These are phyloP conservation scores for Penicillium digitatum DNA, from an alignment of 2,329 filamentous ascomycete genomes.

Conservation along the genomic window DNA sequence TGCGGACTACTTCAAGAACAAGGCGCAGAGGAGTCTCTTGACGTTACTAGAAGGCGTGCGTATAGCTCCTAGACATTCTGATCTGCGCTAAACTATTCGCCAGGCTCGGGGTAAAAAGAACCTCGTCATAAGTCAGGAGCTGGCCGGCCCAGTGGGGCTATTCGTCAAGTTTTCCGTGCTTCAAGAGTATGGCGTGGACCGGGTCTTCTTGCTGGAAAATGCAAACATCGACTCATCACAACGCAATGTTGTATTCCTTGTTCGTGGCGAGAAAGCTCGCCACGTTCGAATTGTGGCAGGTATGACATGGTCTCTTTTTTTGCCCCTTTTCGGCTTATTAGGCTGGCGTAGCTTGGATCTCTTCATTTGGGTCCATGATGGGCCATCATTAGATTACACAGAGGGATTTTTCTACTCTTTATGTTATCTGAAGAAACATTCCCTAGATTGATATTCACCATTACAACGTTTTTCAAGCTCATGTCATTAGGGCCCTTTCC, in stretches of 20 bases:
- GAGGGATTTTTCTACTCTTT: constrained; percentile 50
- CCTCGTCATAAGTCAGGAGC: constrained; percentile 81
- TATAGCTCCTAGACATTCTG: constrained; percentile 37
- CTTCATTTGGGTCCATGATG: constrained; percentile 19
- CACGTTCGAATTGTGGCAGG: constrained; percentile 84
- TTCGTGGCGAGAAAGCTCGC: constrained; percentile 80
- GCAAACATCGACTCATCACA: constrained; percentile 91
- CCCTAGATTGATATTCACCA: constrained; percentile 45
- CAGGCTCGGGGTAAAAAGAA: constrained; percentile 99
- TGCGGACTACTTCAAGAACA: constrained; percentile 47
- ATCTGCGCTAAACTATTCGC: constrained; percentile 21
- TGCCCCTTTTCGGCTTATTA: constrained; percentile 8
- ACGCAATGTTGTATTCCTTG: constrained; percentile 90
- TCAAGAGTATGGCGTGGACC: constrained; percentile 96
- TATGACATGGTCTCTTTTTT: constrained; percentile 48
- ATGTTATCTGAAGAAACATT: constrained; percentile 53
- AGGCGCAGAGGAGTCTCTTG: constrained; percentile 80
- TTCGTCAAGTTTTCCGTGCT: constrained; percentile 94
- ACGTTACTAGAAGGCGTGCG: constrained; percentile 92
- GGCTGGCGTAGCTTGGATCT: not conserved
- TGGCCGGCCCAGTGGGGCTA: constrained; percentile 83
- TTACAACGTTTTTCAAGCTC: constrained; percentile 30
- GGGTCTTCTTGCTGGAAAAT: constrained; percentile 95
- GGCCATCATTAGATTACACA: constrained; percentile 60
- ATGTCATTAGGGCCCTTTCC: constrained; percentile 45